Percentiles rank a stretch among this genome's conserved stretches.
Conservation (phyloP, 768 basidiomycete species). For the Macrolepiota dolichaula region DNA sequence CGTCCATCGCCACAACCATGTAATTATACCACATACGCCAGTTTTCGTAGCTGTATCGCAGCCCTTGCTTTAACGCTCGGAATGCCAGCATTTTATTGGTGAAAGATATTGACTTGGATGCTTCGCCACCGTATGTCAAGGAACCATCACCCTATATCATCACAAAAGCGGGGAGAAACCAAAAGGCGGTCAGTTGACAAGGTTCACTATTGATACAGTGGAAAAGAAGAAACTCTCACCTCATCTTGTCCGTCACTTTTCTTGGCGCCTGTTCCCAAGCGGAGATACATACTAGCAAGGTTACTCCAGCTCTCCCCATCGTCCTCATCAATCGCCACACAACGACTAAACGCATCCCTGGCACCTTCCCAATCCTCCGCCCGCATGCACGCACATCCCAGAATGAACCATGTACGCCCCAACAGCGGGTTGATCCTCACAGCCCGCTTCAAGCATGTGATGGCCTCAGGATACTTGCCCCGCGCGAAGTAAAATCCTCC, state of each 20-base stretch:
- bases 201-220: not conserved
- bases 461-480: slow-evolving; percentile 59
- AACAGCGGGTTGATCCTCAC: slow-evolving; percentile 87
- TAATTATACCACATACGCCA: slow-evolving; percentile 99
- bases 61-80: slow-evolving; percentile 87
- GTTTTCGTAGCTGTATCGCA: slow-evolving; percentile 81
- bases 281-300: slow-evolving; percentile 89
- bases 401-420: slow-evolving; percentile 89
- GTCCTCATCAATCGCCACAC: slow-evolving; percentile 90
- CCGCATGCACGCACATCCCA: slow-evolving; percentile 90
- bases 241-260: slow-evolving; percentile 24
- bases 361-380: slow-evolving; percentile 82
- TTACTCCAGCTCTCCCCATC: slow-evolving; percentile 99
- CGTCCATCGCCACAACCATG: slow-evolving; percentile 89
- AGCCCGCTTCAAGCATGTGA: slow-evolving; percentile 65
- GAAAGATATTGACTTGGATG: slow-evolving; percentile 45
- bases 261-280: slow-evolving; percentile 53
- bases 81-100: slow-evolving; percentile 85
- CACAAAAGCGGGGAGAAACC: not conserved
- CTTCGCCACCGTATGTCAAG: slow-evolving; percentile 14
- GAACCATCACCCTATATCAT: slow-evolving; percentile 1
- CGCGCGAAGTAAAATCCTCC: slow-evolving; percentile 80
- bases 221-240: slow-evolving; percentile 17
- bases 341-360: slow-evolving; percentile 77
- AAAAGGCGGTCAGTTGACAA: slow-evolving; percentile 1